Evolutionary conservation across 257 asterid genomes (phyloP).

Genomic region (Rauvolfia tetraphylla): DNA sequence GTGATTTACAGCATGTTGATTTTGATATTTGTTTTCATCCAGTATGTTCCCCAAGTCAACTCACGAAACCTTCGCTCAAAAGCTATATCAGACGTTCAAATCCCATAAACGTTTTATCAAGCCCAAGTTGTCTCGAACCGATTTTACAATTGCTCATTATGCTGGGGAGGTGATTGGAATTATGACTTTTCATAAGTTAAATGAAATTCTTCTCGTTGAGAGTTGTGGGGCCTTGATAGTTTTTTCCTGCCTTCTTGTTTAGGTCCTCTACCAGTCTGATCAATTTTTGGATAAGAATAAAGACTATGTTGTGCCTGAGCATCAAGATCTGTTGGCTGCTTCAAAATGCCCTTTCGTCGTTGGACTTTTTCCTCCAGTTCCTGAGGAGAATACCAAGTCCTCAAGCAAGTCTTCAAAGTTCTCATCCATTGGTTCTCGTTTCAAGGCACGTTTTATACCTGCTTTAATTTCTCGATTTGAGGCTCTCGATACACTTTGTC

Average conservation of each 20-base stretch:
- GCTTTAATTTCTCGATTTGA: neutral
- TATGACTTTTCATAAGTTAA: conserved; percentile 14
- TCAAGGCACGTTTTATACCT: conserved; percentile 52
- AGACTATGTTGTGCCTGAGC: conserved; percentile 95
- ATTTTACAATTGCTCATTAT: conserved; percentile 87
- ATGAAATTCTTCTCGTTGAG: conserved; percentile 8
- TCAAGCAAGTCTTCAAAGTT: conserved; percentile 89
- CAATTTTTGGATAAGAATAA: conserved; percentile 95
- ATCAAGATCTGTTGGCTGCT: conserved; percentile 74
- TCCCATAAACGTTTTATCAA: conserved; percentile 83
- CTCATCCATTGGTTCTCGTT: conserved; percentile 94
- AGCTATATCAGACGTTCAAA: conserved; percentile 94
- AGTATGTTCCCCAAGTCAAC: conserved; percentile 99
- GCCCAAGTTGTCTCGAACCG: conserved; percentile 92
- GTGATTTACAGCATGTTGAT: neutral
- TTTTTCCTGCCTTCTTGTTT: conserved; percentile 26
- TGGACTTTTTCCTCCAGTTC: conserved; percentile 76
- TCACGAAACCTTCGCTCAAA: conserved; percentile 86
- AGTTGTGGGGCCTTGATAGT: conserved; percentile 22
- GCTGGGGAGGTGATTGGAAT: conserved; percentile 89
- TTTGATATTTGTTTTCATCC: conserved; percentile 27
- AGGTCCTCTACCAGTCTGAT: conserved; percentile 93
- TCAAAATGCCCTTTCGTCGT: conserved; percentile 88
- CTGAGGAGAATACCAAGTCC: conserved; percentile 77
- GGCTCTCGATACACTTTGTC: conserved; percentile 5